These are phyloP conservation scores for Nannochloris sp. DNA, from an alignment of 139 green algal genomes.

Conservation along the genomic window DNA sequence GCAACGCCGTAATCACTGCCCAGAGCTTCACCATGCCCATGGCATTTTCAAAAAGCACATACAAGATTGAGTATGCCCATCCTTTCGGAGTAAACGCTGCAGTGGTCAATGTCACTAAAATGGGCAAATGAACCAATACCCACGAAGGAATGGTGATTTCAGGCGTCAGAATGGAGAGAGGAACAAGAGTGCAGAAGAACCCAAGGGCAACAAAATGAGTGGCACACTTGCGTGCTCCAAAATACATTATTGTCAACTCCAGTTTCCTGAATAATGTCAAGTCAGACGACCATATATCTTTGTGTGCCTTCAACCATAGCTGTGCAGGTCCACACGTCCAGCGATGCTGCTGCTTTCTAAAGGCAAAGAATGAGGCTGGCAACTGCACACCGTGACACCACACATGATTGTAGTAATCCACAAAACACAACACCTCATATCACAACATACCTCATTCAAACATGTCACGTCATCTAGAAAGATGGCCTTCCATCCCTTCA, in stretches of 20 bases:
- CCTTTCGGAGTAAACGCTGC: constrained; percentile 55
- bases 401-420: constrained; percentile 20
- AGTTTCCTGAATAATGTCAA: constrained; percentile 52
- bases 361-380: constrained; percentile 81
- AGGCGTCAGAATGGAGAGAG: constrained; percentile 28
- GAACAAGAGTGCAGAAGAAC: constrained; percentile 79
- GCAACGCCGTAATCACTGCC: constrained; percentile 47
- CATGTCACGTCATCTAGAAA: constrained; percentile 76
- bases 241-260: constrained; percentile 72
- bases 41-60: constrained; percentile 85
- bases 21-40: constrained; percentile 80
- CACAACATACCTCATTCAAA: constrained; percentile 44
- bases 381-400: constrained; percentile 32
- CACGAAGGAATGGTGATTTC: constrained; percentile 65
- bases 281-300: constrained; percentile 53
- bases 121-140: constrained; percentile 70
- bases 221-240: constrained; percentile 64
- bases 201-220: constrained; percentile 70
- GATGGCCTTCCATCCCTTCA: constrained; percentile 76
- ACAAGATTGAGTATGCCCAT: constrained; percentile 57
- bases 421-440: constrained; percentile 12
- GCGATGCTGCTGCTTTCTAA: constrained; percentile 97
- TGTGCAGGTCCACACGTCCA: constrained; percentile 81
- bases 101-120: constrained; percentile 67
- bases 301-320: constrained; percentile 50